A percentile compares a stretch with the other conserved stretches of the same genome.
These are phyloP conservation scores for Coemansia sp. DNA, from an alignment of 192 early-diverging fungal genomes.

Conservation along the genomic window DNA sequence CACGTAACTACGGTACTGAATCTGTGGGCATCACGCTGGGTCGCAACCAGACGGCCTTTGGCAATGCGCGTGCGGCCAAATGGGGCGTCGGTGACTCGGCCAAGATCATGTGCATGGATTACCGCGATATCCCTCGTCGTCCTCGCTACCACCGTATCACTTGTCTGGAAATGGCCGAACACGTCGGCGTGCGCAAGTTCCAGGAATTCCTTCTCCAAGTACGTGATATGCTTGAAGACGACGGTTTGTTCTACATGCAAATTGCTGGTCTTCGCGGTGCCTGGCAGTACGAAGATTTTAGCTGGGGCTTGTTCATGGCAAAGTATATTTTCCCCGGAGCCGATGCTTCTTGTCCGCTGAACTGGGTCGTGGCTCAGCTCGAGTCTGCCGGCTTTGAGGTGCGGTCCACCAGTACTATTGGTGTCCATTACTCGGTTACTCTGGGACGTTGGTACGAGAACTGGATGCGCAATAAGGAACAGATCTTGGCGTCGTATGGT, in stretches of 20 bases:
- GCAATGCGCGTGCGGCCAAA: constrained; percentile 78
- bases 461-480: constrained; percentile 94
- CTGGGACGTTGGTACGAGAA: constrained; percentile 96
- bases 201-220: constrained; percentile 89
- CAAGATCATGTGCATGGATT: constrained; percentile 90
- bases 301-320: constrained; percentile 97
- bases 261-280: constrained; percentile 91
- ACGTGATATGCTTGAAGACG: constrained; percentile 92
- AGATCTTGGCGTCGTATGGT: constrained; percentile 82
- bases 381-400: constrained; percentile 96
- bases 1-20: constrained; percentile 85
- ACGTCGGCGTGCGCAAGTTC: constrained; percentile 94
- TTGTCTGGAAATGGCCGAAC: constrained; percentile 99
- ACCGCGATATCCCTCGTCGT: constrained; percentile 90
- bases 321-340: constrained; percentile 99
- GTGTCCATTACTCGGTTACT: constrained; percentile 97
- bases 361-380: constrained; percentile 93
- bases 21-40: constrained; percentile 94
- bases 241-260: constrained; percentile 97
- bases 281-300: constrained; percentile 81
- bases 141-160: constrained; percentile 96
- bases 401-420: constrained; percentile 83
- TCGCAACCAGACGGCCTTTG: constrained; percentile 89
- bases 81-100: constrained; percentile 81
- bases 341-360: constrained; percentile 93